These are phyloP conservation scores for Boechera divaricarpa DNA, from an alignment of 345 rosid species.

Conservation along the genomic window DNA sequence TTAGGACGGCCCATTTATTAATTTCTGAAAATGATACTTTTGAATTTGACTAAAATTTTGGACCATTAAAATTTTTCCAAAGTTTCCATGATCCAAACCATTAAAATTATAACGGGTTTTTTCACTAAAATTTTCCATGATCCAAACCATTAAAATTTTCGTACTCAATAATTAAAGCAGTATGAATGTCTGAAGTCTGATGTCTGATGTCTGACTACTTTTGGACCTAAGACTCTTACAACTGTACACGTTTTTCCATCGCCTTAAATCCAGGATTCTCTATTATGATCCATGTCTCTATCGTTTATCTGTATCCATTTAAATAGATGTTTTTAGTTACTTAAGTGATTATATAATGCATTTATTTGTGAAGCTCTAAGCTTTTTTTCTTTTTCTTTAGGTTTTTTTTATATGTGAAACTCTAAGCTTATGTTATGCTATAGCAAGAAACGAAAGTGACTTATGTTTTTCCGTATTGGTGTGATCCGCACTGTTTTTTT, in stretches of 20 bases:
- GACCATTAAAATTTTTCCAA: too few relatives aligned
- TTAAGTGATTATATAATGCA: background rate
- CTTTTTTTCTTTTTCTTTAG: too few relatives aligned
- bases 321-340: background rate
- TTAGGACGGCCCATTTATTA: conserved; percentile 31
- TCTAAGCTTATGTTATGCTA: background rate
- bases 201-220: background rate
- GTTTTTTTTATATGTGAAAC: background rate
- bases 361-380: background rate
- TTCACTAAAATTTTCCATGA: background rate
- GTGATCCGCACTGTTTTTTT: too few relatives aligned
- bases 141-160: background rate
- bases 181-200: conserved; percentile 3
- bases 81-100: too few relatives aligned
- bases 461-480: too few relatives aligned
- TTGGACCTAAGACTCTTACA: background rate
- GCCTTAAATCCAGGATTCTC: background rate
- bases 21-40: background rate
- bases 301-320: conserved; percentile 23
- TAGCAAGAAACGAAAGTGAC: background rate
- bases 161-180: background rate
- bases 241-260: background rate
- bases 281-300: conserved; percentile 1
- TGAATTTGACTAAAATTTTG: too few relatives aligned
- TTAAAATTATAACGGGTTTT: background rate